A percentile compares a stretch with the other conserved stretches of the same genome.
Conservation (phyloP, 2,329 filamentous ascomycete species). For the Pseudocercospora musae region DNA sequence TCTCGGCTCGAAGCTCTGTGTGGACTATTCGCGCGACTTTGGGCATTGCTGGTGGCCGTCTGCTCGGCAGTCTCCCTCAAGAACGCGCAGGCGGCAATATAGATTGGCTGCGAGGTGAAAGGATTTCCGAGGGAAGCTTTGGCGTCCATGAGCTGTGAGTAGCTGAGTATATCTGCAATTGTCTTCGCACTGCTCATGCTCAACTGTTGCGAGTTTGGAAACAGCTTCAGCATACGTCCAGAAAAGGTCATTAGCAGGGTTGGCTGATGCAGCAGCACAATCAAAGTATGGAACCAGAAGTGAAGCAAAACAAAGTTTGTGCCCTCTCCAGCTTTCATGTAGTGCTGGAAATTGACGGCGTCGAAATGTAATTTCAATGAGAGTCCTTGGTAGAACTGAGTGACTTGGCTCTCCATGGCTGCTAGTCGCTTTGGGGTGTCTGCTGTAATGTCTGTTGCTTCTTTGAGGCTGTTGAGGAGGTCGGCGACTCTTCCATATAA, state of each 20-base stretch:
- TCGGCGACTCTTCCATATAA: slow-evolving; percentile 82
- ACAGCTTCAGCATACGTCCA: slow-evolving; percentile 65
- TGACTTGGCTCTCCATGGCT: slow-evolving; percentile 78
- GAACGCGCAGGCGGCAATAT: slow-evolving; percentile 86
- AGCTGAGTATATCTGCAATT: slow-evolving; percentile 82
- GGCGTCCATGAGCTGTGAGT: slow-evolving; percentile 79
- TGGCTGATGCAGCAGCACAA: slow-evolving; percentile 80
- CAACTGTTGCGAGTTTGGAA: slow-evolving; percentile 73
- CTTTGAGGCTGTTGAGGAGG: slow-evolving; percentile 74
- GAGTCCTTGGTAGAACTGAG: slow-evolving; percentile 68
- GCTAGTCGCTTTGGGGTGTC: slow-evolving; percentile 70
- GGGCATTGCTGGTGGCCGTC: slow-evolving; percentile 57
- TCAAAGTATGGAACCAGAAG: slow-evolving; percentile 84
- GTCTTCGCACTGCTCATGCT: slow-evolving; percentile 90
- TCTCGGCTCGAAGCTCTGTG: slow-evolving; percentile 9
- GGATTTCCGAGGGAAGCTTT: slow-evolving; percentile 85
- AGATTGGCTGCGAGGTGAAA: slow-evolving; percentile 84
- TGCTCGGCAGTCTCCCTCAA: slow-evolving; percentile 75
- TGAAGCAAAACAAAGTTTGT: slow-evolving; percentile 84
- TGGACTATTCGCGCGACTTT: slow-evolving; percentile 54
- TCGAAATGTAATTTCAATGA: slow-evolving; percentile 77
- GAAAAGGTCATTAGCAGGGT: slow-evolving; percentile 76
- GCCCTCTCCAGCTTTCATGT: slow-evolving; percentile 74
- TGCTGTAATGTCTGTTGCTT: slow-evolving; percentile 68
- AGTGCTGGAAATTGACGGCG: slow-evolving; percentile 79